phyloP scores from a whole-genome alignment of 768 basidiomycete genomes.

The Phanerodontia chrysosporium region DNA sequence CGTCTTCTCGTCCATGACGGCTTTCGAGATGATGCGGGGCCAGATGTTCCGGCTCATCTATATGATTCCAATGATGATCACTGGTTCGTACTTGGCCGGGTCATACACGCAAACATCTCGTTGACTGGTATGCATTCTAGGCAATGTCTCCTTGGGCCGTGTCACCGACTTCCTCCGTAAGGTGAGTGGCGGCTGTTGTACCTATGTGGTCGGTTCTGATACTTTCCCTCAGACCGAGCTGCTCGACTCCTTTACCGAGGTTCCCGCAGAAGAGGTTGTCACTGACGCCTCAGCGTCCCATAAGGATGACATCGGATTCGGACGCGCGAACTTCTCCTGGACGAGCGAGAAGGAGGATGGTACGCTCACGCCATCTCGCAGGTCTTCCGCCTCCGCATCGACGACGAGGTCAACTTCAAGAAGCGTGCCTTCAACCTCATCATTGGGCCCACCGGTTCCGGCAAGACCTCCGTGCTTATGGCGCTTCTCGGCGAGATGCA shows the following conservation, averaged over 20 bases:
- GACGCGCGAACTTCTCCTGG: conserved; percentile 28
- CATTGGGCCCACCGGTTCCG: conserved; percentile 28
- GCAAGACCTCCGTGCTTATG: conserved; percentile 31
- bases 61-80: conserved; percentile 24
- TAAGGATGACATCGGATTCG: conserved; percentile 18
- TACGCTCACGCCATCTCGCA: conserved; percentile 11
- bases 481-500: conserved; percentile 31
- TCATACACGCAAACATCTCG: too few relatives aligned
- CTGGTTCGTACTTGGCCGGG: background rate
- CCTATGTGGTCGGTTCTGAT: too few relatives aligned
- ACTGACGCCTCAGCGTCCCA: background rate
- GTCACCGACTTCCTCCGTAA: conserved; percentile 43
- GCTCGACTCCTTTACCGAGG: conserved; percentile 20
- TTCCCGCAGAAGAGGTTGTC: conserved; percentile 3
- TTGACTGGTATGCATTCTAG: conserved; percentile 17
- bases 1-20: conserved; percentile 36
- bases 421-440: conserved; percentile 27
- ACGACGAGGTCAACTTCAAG: conserved; percentile 25
- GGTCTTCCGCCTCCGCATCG: conserved; percentile 25
- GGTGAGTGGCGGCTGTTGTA: conserved; percentile 12
- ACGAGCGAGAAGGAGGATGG: conserved; percentile 9
- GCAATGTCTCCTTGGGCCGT: conserved; percentile 63
- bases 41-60: conserved; percentile 36
- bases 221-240: conserved; percentile 26
- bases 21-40: conserved; percentile 57